Percentiles rank a stretch among this genome's conserved stretches.
Evolutionary conservation across 176 grass and related monocot genomes (phyloP).

Genomic region (Thalia dealbata): DNA sequence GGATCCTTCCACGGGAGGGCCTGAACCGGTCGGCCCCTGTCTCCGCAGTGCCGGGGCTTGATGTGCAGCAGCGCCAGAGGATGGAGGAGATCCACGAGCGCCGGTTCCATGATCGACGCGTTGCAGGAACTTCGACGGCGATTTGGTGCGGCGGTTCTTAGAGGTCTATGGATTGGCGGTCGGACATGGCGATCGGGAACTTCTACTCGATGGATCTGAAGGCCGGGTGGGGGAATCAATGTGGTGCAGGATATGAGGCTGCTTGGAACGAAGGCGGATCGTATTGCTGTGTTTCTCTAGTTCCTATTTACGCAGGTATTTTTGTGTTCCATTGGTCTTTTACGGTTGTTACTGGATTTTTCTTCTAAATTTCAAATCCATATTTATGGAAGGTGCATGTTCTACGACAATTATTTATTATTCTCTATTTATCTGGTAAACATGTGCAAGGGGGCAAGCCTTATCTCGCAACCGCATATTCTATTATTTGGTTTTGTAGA

Average conservation of each 20-base stretch:
- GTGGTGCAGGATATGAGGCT: constrained; percentile 91
- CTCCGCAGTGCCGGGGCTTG: constrained; percentile 40
- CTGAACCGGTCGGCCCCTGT: background rate
- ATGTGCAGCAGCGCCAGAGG: constrained; percentile 75
- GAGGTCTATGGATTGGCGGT: constrained; percentile 38
- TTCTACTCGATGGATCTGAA: constrained; percentile 85
- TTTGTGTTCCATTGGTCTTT: no score
- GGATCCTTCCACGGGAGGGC: background rate
- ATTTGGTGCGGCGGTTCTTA: constrained; percentile 38
- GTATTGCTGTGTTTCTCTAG: constrained; percentile 19
- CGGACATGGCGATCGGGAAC: constrained; percentile 54
- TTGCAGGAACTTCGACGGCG: constrained; percentile 58
- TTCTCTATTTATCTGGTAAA: no score
- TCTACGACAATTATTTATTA: no score
- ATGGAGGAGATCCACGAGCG: constrained; percentile 70
- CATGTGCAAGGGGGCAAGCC: no score
- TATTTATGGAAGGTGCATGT: no score
- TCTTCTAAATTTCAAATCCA: no score
- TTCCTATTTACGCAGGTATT: no score
- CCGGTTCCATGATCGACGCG: constrained; percentile 29
- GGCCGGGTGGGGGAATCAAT: constrained; percentile 81
- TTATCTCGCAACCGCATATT: no score
- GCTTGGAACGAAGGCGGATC: constrained; percentile 53
- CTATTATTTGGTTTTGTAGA: no score
- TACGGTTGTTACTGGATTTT: no score